These are phyloP conservation scores for Paramarasmius palmivorus DNA, from an alignment of 1,284 basidiomycete species.

Conservation along the genomic window DNA sequence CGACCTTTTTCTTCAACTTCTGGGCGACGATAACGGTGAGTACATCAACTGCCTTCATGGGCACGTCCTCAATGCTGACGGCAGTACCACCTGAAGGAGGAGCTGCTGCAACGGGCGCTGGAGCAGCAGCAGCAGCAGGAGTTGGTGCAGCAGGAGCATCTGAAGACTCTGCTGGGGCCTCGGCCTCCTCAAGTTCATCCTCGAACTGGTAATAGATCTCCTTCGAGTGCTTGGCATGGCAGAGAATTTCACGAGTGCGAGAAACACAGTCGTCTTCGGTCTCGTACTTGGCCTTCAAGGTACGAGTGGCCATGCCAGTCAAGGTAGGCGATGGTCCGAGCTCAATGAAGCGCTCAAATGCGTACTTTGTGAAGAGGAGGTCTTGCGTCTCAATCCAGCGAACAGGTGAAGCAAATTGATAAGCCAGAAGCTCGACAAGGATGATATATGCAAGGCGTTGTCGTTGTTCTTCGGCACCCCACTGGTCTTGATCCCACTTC, in stretches of 20 bases:
- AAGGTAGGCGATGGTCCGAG: conserved; percentile 96
- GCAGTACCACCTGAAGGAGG: conserved; percentile 61
- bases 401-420: conserved; percentile 95
- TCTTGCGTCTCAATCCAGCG: conserved; percentile 99
- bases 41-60: conserved; percentile 91
- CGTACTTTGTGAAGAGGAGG: conserved; percentile 85
- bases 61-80: conserved; percentile 83
- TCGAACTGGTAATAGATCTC: conserved; percentile 99
- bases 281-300: conserved; percentile 96
- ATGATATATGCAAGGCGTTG: conserved; percentile 95
- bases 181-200: conserved; percentile 69
- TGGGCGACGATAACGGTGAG: conserved; percentile 91
- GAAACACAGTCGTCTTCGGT: conserved; percentile 84
- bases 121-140: conserved; percentile 43
- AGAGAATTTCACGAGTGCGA: conserved; percentile 82
- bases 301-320: conserved; percentile 94
- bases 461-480: conserved; percentile 80
- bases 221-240: conserved; percentile 93
- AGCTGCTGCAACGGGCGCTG: conserved; percentile 44
- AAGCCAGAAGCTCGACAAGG: conserved; percentile 94
- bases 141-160: conserved; percentile 42
- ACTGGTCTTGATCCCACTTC: conserved; percentile 91
- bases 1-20: conserved; percentile 94
- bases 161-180: conserved; percentile 42
- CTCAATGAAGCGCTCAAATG: conserved; percentile 94